Percentiles rank a stretch among this genome's conserved stretches.
These are phyloP conservation scores for Pugionium cornutum DNA, from an alignment of 345 rosid species.

Conservation along the genomic window DNA sequence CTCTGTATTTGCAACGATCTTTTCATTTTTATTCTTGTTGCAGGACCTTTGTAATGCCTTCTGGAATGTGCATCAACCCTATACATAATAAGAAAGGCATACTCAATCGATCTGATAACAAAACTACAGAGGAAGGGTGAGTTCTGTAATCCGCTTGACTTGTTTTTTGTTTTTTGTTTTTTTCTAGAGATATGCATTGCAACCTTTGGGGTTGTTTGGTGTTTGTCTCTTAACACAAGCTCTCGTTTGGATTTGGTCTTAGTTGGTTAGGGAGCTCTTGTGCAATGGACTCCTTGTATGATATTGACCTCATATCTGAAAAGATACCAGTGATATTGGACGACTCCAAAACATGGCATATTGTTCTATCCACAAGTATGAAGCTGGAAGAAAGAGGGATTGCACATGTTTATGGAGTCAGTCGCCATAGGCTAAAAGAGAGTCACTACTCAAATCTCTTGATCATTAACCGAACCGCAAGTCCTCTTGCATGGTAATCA, in stretches of 20 bases:
- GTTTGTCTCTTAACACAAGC: background rate
- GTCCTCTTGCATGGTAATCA: slow-evolving; percentile 87
- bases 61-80: slow-evolving; percentile 91
- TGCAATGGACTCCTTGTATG: slow-evolving; percentile 80
- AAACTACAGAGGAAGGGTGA: slow-evolving; percentile 69
- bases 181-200: background rate
- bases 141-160: slow-evolving; percentile 23
- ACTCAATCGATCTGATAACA: slow-evolving; percentile 56
- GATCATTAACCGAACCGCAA: slow-evolving; percentile 91
- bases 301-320: slow-evolving; percentile 82
- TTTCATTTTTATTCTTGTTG: slow-evolving; percentile 30
- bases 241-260: slow-evolving; percentile 24
- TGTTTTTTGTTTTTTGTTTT: slow-evolving; percentile 3
- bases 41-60: slow-evolving; percentile 98
- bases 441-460: slow-evolving; percentile 65
- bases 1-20: background rate
- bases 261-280: slow-evolving; percentile 82
- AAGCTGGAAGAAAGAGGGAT: slow-evolving; percentile 84
- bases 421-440: slow-evolving; percentile 59
- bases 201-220: background rate
- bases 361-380: slow-evolving; percentile 77
- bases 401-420: slow-evolving; percentile 76
- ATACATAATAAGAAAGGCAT: slow-evolving; percentile 80
- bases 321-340: slow-evolving; percentile 87
- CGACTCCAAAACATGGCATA: slow-evolving; percentile 76